Percentiles rank a stretch among this genome's conserved stretches.
Conservation (phyloP, 2,329 filamentous ascomycete species). For the Trichoderma gracile region DNA sequence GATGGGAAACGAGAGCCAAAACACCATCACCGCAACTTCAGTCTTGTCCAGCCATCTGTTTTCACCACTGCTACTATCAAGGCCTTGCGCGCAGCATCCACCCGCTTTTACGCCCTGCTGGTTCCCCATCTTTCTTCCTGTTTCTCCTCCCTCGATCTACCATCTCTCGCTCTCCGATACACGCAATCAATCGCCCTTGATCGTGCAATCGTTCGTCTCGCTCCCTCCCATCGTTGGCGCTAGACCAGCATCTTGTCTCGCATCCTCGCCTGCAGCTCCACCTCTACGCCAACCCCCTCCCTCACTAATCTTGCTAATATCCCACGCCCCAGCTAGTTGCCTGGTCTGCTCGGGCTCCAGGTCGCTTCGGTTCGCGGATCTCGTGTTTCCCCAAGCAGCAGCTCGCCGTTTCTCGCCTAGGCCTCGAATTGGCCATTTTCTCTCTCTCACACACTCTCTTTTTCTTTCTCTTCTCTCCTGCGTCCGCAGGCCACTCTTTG, state of each 20-base stretch:
- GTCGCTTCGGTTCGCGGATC: conserved; percentile 17
- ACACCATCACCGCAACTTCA: conserved; percentile 22
- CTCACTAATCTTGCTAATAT: conserved; percentile 15
- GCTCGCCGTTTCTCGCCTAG: conserved; percentile 9
- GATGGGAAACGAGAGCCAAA: neutral
- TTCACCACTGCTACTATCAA: neutral
- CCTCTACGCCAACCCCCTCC: conserved; percentile 12
- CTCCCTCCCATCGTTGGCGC: conserved; percentile 1
- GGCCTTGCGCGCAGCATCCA: conserved; percentile 15
- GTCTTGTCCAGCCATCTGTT: conserved; percentile 1
- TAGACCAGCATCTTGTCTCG: conserved; percentile 24
- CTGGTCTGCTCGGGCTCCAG: no score
- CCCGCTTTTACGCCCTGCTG: neutral
- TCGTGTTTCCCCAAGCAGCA: conserved; percentile 21
- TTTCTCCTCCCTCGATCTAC: neutral
- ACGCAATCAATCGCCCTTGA: neutral
- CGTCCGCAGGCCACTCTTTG: conserved; percentile 6
- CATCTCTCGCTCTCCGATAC: neutral
- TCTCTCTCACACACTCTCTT: neutral
- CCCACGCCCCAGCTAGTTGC: conserved; percentile 15
- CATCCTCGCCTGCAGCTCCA: conserved; percentile 23
- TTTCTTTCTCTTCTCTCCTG: neutral
- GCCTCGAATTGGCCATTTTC: neutral
- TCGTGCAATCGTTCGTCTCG: neutral
- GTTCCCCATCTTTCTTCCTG: neutral